Evolutionary conservation across 2,329 filamentous ascomycete genomes (phyloP).

Genomic region (Monosporascus sp.): DNA sequence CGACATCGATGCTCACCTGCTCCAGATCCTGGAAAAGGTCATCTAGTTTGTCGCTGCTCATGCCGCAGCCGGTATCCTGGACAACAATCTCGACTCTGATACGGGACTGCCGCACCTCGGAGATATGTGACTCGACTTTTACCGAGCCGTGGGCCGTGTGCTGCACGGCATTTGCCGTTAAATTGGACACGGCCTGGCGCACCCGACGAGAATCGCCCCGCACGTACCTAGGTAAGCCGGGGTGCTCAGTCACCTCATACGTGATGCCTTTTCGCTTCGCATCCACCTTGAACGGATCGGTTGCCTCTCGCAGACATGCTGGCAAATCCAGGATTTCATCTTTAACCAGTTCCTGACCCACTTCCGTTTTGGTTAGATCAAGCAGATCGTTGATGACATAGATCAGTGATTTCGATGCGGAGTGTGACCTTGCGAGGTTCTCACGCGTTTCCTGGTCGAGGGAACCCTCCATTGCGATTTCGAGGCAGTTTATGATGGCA

Average conservation of each 20-base stretch:
- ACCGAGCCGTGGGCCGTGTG: constrained; percentile 66
- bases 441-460: constrained; percentile 80
- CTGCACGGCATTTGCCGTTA: constrained; percentile 80
- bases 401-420: constrained; percentile 85
- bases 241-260: constrained; percentile 63
- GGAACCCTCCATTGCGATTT: constrained; percentile 78
- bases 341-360: constrained; percentile 72
- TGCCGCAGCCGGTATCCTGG: constrained; percentile 70
- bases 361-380: constrained; percentile 82
- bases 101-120: constrained; percentile 45
- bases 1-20: constrained; percentile 46
- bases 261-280: constrained; percentile 69
- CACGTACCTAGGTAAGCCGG: constrained; percentile 64
- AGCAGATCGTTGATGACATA: constrained; percentile 92
- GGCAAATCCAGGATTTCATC: constrained; percentile 73
- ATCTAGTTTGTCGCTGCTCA: constrained; percentile 50
- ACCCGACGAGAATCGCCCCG: constrained; percentile 75
- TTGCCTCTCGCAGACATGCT: constrained; percentile 69
- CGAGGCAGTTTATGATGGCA: constrained; percentile 90
- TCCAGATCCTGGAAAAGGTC: constrained; percentile 54
- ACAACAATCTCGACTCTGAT: constrained; percentile 69
- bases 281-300: constrained; percentile 67
- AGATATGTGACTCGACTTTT: constrained; percentile 63
- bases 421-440: constrained; percentile 78
- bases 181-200: constrained; percentile 77